Evolutionary conservation across 345 rosid genomes (phyloP), one percentile per base, ranked within the genome.

Genomic region (Acer saccharum): DNA sequence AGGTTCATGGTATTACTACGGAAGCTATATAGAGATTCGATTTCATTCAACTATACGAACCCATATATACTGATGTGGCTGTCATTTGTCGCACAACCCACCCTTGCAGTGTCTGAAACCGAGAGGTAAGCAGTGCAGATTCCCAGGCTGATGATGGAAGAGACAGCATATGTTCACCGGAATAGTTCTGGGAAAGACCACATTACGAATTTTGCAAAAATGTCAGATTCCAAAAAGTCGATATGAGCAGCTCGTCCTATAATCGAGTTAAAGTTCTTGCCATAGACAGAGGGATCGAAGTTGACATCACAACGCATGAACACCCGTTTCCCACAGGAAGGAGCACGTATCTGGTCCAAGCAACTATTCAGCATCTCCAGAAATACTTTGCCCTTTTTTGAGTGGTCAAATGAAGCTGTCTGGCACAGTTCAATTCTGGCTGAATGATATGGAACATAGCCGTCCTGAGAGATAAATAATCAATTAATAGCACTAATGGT

Each of bases 401-500:
- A 89, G 87, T 79, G 65, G 87, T 97, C 99, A 61, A 80, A 61
- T 27, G 98, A 86, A 54, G 98, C 96, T 66, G 95, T 90, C 55
- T 83, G 92, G 83, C 98, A 93, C 65, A 90, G 80, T 83, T 97
- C 97, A 12, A 97, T 90, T 84, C 98, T 81, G 1, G 99, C 98
- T 2, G 98, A 97, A 84, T 97, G 98, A 83, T 97, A 93, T 3
- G 99, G 99, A 83, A 97, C 95, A 83, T 97, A 97, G 39, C 98
- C 98, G 77, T 97, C 99, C 99, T 96, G 87, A 65, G 55, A 83
- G 65, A 69, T 65, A 63, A 32, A 10, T 23, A 68, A 73, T 29
- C 23, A 70, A 58, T n/a, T 14, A 72, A 46, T 66, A 63, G 54
- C 43, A 29, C n/a, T 21, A 39, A 29, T 20, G 54, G n/a, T 58